Conservation (phyloP, 371 early-diverging fungal genomes). For the Rhizopus microsporus region DNA sequence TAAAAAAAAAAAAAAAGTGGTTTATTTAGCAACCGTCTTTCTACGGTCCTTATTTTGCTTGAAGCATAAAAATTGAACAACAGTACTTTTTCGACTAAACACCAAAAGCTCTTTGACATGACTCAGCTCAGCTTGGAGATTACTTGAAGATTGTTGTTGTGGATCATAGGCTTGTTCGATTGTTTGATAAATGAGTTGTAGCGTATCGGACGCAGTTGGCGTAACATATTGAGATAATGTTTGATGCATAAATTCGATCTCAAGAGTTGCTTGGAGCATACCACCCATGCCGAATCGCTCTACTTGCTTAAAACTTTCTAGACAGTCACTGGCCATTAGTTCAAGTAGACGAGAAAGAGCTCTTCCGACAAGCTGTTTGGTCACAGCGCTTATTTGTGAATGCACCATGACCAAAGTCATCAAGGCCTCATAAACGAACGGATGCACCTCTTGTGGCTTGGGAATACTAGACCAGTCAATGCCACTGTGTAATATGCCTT, state of each 20-base stretch:
- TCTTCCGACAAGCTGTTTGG: constrained; percentile 73
- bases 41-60: constrained; percentile 56
- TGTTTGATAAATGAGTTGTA: constrained; percentile 68
- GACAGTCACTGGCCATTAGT: constrained; percentile 74
- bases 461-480: constrained; percentile 83
- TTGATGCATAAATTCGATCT: constrained; percentile 85
- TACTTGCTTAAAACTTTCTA: constrained; percentile 75
- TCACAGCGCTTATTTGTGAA: constrained; percentile 80
- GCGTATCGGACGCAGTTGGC: constrained; percentile 57
- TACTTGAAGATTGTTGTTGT: constrained; percentile 52
- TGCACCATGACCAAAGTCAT: constrained; percentile 89
- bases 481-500: constrained; percentile 82
- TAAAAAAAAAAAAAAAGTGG: constrained; percentile 10
- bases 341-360: constrained; percentile 74
- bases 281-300: constrained; percentile 88
- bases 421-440: constrained; percentile 87
- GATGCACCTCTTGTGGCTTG: constrained; percentile 80
- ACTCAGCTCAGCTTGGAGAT: constrained; percentile 60
- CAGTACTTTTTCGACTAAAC: constrained; percentile 68
- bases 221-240: constrained; percentile 73
- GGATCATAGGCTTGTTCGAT: constrained; percentile 69
- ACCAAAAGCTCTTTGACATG: constrained; percentile 67
- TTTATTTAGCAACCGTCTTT: constrained; percentile 16
- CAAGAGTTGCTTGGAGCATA: constrained; percentile 88
- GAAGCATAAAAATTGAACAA: constrained; percentile 78